Evolutionary conservation across 148 eudicot genomes (phyloP).

Genomic region (Vaccinium vitisidaea): DNA sequence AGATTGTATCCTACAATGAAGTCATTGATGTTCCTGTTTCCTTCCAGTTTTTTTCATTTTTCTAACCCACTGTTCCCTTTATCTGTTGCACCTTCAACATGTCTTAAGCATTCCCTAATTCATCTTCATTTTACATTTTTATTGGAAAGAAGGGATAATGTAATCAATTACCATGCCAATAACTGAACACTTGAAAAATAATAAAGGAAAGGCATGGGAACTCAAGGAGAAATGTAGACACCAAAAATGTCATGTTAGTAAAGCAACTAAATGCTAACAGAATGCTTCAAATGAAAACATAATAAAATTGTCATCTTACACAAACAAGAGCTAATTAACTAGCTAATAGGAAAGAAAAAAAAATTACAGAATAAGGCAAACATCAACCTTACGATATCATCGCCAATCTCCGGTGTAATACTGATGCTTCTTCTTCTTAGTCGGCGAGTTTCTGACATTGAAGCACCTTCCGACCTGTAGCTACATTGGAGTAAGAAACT

Average conservation of each 20-base stretch:
- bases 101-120: not conserved
- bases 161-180: not conserved
- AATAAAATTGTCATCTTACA: not conserved
- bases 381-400: slow-evolving; percentile 90
- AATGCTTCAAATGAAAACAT: not conserved
- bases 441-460: slow-evolving; percentile 67
- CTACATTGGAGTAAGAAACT: not conserved
- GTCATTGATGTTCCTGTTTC: not conserved
- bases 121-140: not conserved
- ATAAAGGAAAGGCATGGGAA: not conserved
- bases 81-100: not conserved
- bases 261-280: not conserved
- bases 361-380: not conserved
- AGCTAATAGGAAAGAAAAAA: not conserved
- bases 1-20: not conserved
- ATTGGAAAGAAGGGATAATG: not conserved
- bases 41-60: not conserved
- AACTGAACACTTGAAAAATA: not conserved
- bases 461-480: slow-evolving; percentile 83
- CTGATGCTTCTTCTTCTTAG: slow-evolving; percentile 91
- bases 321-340: not conserved
- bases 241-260: not conserved
- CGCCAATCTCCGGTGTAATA: slow-evolving; percentile 97
- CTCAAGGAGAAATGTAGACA: not conserved
- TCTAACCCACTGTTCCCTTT: too few species aligned